Evolutionary conservation across 371 early-diverging fungal genomes (phyloP).

Genomic region (Mucor ambiguus): DNA sequence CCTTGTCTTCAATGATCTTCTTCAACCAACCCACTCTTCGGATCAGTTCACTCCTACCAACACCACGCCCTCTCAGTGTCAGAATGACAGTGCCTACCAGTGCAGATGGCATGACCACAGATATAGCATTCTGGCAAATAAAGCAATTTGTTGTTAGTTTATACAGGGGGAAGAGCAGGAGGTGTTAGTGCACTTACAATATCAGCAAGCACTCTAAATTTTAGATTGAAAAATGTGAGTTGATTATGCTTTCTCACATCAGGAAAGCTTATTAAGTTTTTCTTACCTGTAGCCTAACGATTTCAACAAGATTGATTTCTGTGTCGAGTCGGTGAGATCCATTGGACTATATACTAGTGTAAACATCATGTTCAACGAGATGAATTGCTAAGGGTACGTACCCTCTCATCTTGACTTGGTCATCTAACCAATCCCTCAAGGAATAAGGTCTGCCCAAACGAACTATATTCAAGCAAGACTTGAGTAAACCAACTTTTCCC

Average conservation of each 20-base stretch:
- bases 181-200: constrained; percentile 49
- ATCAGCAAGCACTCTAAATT: constrained; percentile 66
- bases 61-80: constrained; percentile 85
- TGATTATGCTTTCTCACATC: too few relatives aligned
- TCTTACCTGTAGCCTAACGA: constrained; percentile 60
- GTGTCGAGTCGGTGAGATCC: constrained; percentile 28
- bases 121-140: constrained; percentile 52
- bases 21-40: constrained; percentile 84
- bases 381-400: constrained; percentile 6
- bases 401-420: constrained; percentile 56
- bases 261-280: background rate
- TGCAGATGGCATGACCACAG: constrained; percentile 88
- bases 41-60: constrained; percentile 81
- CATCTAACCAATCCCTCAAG: constrained; percentile 67
- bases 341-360: constrained; percentile 27
- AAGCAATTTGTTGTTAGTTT: background rate
- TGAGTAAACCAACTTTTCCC: background rate
- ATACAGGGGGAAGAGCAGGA: background rate
- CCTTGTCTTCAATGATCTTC: constrained; percentile 67
- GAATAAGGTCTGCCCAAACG: constrained; percentile 83
- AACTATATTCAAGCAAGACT: constrained; percentile 46
- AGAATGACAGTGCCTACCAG: constrained; percentile 81
- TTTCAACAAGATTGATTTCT: constrained; percentile 51
- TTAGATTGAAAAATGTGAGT: background rate
- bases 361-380: background rate